A percentile compares a stretch with the other conserved stretches of the same genome.
Evolutionary conservation across 441 rosid species (phyloP).

Genomic region (Gossypium aridum): DNA sequence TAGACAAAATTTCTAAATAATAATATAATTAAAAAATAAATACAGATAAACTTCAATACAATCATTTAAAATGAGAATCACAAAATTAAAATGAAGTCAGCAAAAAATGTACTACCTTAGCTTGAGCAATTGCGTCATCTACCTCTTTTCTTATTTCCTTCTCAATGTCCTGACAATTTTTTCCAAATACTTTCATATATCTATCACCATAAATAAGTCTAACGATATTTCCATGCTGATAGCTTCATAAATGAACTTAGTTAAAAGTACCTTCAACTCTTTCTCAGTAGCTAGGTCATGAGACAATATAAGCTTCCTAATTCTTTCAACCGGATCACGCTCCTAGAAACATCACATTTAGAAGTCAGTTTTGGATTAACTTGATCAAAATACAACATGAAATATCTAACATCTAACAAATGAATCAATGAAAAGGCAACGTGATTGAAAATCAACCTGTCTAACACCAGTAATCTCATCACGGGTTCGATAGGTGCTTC

Average conservation of each 20-base stretch:
- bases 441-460: conserved; percentile 47
- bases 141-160: conserved; percentile 88
- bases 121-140: conserved; percentile 87
- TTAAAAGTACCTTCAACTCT: conserved; percentile 70
- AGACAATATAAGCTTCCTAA: conserved; percentile 60
- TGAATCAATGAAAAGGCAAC: background rate
- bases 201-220: background rate
- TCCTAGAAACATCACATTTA: conserved; percentile 37
- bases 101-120: conserved; percentile 51
- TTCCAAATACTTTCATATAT: background rate
- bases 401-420: background rate
- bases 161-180: conserved; percentile 66
- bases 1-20: background rate
- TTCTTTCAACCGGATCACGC: conserved; percentile 91
- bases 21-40: background rate
- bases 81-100: background rate
- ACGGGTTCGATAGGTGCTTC: conserved; percentile 98
- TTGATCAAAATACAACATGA: background rate
- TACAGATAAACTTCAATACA: background rate
- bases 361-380: background rate
- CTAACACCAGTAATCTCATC: conserved; percentile 87
- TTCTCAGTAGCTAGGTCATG: conserved; percentile 93
- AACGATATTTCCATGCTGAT: background rate
- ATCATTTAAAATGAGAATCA: conserved; percentile 4
- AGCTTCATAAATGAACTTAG: background rate